These are phyloP conservation scores for Cynara cardunculus DNA, from an alignment of 129 eudicot genomes.

Conservation along the genomic window DNA sequence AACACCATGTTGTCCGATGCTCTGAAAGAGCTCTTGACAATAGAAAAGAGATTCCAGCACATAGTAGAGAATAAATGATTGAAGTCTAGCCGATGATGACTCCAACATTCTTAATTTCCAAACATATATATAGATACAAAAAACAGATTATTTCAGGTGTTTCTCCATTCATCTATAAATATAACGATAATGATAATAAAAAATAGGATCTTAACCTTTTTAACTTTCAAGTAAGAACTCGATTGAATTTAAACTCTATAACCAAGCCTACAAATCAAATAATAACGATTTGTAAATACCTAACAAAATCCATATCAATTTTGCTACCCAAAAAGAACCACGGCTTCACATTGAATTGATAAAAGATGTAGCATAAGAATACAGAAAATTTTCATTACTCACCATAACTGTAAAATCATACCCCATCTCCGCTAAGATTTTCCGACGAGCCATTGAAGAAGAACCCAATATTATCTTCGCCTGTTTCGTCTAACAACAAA, in stretches of 20 bases:
- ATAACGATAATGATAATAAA: neutral
- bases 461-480: slow-evolving; percentile 86
- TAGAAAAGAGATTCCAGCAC: no score
- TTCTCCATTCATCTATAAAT: neutral
- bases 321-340: neutral
- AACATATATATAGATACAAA: neutral
- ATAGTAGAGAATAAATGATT: no score
- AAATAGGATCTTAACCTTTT: neutral
- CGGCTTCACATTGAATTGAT: neutral
- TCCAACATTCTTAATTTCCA: neutral
- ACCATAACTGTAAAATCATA: slow-evolving; percentile 80
- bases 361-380: neutral
- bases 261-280: neutral
- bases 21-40: no score
- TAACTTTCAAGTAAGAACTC: neutral
- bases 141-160: neutral
- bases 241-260: neutral
- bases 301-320: neutral
- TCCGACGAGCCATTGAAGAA: slow-evolving; percentile 67
- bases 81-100: no score
- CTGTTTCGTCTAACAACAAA: slow-evolving; percentile 19
- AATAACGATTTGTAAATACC: neutral
- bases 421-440: slow-evolving; percentile 80
- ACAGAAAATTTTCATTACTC: neutral
- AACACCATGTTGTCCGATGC: no score